Evolutionary conservation across 768 basidiomycete genomes (phyloP).

Genomic region (Aureoboletus auriporus): DNA sequence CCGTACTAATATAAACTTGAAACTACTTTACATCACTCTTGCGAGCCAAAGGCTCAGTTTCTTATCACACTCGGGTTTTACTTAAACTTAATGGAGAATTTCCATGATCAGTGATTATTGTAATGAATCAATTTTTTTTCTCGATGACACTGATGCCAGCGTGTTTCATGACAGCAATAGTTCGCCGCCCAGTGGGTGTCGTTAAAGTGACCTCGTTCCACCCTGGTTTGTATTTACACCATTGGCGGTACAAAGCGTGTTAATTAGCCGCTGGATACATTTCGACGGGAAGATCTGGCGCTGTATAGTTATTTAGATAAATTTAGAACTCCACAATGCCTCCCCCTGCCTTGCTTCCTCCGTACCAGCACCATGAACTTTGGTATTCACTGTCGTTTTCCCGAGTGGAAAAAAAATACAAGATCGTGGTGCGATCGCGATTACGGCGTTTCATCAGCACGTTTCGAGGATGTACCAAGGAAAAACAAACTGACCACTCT

Average conservation of each 20-base stretch:
- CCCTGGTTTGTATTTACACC: too few species aligned
- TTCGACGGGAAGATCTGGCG: not conserved
- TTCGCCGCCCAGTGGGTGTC: too few species aligned
- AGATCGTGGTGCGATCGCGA: not conserved
- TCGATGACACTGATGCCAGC: too few species aligned
- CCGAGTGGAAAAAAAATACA: not conserved
- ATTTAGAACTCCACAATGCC: slow-evolving; percentile 51
- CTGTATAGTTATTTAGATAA: slow-evolving; percentile 29
- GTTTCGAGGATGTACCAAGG: not conserved
- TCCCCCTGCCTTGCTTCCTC: slow-evolving; percentile 49
- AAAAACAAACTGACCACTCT: slow-evolving; percentile 38
- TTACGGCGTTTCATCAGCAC: slow-evolving; percentile 4
- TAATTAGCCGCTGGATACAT: not conserved
- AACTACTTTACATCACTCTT: too few species aligned
- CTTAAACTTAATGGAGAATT: too few species aligned
- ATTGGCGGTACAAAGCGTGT: too few species aligned
- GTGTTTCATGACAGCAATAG: too few species aligned
- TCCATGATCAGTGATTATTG: too few species aligned
- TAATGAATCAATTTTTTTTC: too few species aligned
- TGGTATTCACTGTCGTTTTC: slow-evolving; percentile 38
- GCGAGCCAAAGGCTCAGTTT: too few species aligned
- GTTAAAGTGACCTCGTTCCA: too few species aligned
- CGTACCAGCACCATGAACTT: slow-evolving; percentile 44
- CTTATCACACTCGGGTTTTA: too few species aligned
- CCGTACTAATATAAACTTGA: not conserved